phyloP scores from a whole-genome alignment of 306 rosid species.

The Acacia acuminata region DNA sequence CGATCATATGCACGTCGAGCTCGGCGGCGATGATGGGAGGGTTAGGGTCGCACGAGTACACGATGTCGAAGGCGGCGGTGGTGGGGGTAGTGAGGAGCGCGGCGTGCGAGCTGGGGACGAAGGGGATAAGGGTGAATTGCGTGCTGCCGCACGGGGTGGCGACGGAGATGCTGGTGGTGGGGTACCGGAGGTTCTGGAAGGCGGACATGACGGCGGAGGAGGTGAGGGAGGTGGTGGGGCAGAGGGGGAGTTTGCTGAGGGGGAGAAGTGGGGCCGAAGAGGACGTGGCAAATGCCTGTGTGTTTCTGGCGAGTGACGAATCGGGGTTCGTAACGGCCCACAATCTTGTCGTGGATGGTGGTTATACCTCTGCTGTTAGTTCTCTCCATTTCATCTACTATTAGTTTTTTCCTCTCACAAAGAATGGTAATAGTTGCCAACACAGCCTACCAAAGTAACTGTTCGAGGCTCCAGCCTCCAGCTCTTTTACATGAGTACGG shows the following conservation, averaged over 20 bases:
- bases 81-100: conserved; percentile 64
- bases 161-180: conserved; percentile 64
- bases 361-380: conserved; percentile 59
- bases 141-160: conserved; percentile 85
- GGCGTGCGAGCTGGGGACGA: conserved; percentile 77
- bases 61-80: conserved; percentile 67
- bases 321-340: conserved; percentile 74
- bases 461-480: too few species aligned
- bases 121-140: conserved; percentile 73
- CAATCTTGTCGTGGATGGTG: conserved; percentile 77
- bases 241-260: conserved; percentile 57
- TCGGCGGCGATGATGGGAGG: conserved; percentile 77
- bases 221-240: conserved; percentile 45
- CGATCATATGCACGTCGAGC: conserved; percentile 81
- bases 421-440: too few species aligned
- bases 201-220: conserved; percentile 48
- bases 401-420: background rate
- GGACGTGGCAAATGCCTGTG: conserved; percentile 73
- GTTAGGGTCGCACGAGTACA: conserved; percentile 62
- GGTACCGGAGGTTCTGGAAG: conserved; percentile 38
- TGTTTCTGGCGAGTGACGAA: conserved; percentile 66
- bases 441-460: too few species aligned
- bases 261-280: conserved; percentile 56
- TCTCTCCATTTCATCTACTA: conserved; percentile 49
- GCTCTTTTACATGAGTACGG: too few species aligned